Evolutionary conservation across 2,329 filamentous ascomycete species (phyloP).

Genomic region (Rutstroemia sp.): DNA sequence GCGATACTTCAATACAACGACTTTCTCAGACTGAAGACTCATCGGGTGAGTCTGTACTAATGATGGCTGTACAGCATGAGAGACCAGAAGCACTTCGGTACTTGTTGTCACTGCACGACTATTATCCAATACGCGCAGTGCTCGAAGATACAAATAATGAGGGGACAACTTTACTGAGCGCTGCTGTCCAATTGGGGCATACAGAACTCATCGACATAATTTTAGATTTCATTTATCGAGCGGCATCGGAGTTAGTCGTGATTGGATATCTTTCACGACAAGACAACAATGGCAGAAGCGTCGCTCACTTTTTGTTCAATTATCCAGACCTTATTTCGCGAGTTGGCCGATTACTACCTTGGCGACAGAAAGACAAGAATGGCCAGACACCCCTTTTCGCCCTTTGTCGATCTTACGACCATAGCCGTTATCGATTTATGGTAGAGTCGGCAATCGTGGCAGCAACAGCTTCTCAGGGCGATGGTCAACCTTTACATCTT

Average conservation of each 20-base stretch:
- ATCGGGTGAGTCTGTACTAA: conserved; percentile 74
- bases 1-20: conserved; percentile 77
- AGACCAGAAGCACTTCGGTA: conserved; percentile 70
- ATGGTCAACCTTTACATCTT: conserved; percentile 73
- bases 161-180: conserved; percentile 80
- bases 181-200: conserved; percentile 80
- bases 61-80: conserved; percentile 75
- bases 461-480: conserved; percentile 66
- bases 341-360: conserved; percentile 74
- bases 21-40: conserved; percentile 63
- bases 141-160: conserved; percentile 84
- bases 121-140: conserved; percentile 64
- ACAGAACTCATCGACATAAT: conserved; percentile 67
- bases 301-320: conserved; percentile 95
- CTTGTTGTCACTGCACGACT: conserved; percentile 67
- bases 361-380: conserved; percentile 89
- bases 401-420: conserved; percentile 90
- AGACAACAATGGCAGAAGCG: conserved; percentile 79
- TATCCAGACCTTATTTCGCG: conserved; percentile 70
- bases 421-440: conserved; percentile 80
- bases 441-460: conserved; percentile 72
- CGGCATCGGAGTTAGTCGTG: conserved; percentile 48
- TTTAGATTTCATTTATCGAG: conserved; percentile 60
- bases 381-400: conserved; percentile 97
- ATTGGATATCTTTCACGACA: conserved; percentile 64